Conservation (phyloP, 495 filamentous ascomycete genomes). For the Trichoderma gamsii region DNA sequence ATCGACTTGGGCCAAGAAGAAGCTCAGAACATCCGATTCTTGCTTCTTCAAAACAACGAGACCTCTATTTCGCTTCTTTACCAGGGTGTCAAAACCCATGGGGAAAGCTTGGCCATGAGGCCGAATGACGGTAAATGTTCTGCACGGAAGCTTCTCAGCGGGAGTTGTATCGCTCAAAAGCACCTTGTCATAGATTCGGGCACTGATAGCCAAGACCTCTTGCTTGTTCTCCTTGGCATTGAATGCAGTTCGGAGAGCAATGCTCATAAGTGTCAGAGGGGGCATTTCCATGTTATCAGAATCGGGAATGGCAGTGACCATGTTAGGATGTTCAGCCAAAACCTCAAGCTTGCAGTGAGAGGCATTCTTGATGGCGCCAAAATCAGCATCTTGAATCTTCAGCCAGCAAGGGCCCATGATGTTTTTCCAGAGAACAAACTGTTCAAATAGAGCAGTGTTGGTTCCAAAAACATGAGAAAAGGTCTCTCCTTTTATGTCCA, state of each 20-base stretch:
- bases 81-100: conserved; percentile 72
- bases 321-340: conserved; percentile 66
- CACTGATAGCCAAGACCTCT: conserved; percentile 85
- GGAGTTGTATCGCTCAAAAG: conserved; percentile 81
- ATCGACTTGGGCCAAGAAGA: conserved; percentile 83
- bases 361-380: conserved; percentile 76
- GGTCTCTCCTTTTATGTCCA: conserved; percentile 68
- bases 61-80: conserved; percentile 54
- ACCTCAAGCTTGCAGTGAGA: conserved; percentile 97
- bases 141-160: conserved; percentile 79
- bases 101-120: conserved; percentile 72
- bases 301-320: conserved; percentile 63
- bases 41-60: conserved; percentile 72
- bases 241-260: conserved; percentile 79
- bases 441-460: conserved; percentile 91
- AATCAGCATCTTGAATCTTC: conserved; percentile 76
- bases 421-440: conserved; percentile 96
- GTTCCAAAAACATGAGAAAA: conserved; percentile 93
- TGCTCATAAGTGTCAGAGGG: conserved; percentile 87
- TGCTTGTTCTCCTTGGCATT: conserved; percentile 95
- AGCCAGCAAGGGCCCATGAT: conserved; percentile 99
- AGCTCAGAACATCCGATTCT: conserved; percentile 74
- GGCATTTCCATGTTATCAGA: conserved; percentile 73
- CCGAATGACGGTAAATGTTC: conserved; percentile 86
- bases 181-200: conserved; percentile 86